Evolutionary conservation across 2,329 filamentous ascomycete species (phyloP).

Genomic region (Claviceps spartinae): DNA sequence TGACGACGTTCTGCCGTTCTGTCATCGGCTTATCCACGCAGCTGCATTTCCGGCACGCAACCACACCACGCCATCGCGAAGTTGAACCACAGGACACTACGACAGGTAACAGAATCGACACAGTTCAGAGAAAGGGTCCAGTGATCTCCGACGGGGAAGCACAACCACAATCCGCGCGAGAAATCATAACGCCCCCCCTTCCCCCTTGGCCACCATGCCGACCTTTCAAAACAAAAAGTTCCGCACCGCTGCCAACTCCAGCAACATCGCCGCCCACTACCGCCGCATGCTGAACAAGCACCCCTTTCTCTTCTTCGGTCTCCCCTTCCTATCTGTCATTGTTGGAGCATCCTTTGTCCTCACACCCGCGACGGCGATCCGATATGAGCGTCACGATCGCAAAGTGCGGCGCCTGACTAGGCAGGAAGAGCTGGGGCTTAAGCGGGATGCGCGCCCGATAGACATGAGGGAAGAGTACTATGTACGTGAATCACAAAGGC

Average conservation of each 20-base stretch:
- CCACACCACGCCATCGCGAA: too few species aligned
- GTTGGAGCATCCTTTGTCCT: conserved; percentile 87
- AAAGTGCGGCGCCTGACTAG: conserved; percentile 74
- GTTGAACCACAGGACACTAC: too few species aligned
- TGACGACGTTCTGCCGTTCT: too few species aligned
- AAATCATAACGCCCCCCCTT: too few species aligned
- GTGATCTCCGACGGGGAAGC: too few species aligned
- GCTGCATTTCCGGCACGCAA: too few species aligned
- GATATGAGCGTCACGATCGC: conserved; percentile 87
- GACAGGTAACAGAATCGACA: too few species aligned
- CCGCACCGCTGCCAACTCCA: conserved; percentile 49
- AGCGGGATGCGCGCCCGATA: conserved; percentile 55
- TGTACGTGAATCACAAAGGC: conserved; percentile 35
- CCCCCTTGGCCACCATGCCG: conserved; percentile 14
- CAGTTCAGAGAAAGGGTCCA: too few species aligned
- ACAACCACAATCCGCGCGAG: too few species aligned
- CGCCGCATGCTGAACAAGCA: conserved; percentile 60
- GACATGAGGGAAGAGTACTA: conserved; percentile 81
- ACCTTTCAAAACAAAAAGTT: conserved; percentile 61
- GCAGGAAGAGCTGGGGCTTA: conserved; percentile 76
- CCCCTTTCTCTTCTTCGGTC: conserved; percentile 84
- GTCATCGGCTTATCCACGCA: too few species aligned
- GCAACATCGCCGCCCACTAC: conserved; percentile 62
- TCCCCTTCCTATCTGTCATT: conserved; percentile 84
- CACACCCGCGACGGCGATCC: conserved; percentile 81